Evolutionary conservation across 768 basidiomycete species (phyloP), one percentile per base, ranked within the genome.

Genomic region (Pisolithus marmoratus): DNA sequence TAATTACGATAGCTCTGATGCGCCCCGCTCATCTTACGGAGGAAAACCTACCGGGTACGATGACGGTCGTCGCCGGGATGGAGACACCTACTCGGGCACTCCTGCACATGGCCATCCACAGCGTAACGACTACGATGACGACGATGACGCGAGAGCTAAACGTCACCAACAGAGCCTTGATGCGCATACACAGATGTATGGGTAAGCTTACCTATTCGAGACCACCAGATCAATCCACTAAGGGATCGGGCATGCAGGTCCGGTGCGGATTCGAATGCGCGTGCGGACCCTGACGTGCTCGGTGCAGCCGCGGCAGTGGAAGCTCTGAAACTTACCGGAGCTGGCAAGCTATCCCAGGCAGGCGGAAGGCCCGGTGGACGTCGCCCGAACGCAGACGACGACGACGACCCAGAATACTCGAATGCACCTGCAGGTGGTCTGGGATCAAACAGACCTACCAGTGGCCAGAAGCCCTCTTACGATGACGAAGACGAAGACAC

Each of bases 111-210:
- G 24, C 23, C 49, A 27, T 8, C 38, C 49, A 20, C 49, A 26
- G 26, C 24, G 19, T 20, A 9, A 31, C n/a, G 24, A 50, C 22
- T 20, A 49, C 8, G 26, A 40, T 36, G 54, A 52, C 7, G 22
- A 47, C 37, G 52, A 54, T 11, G 44, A 23, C 31, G 37, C 34
- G 36, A 50, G 43, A 54, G 51, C 0, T 54, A 54, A 20, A 19
- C 52, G 20, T 63, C 60, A 65, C 46, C 50, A 46, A 15, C 14
- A 56, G 1, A 67, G 65, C 0, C 47, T 58, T 2, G 60, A 63
- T 19, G 65, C 66, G n/a, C 67, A 67, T 22, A 53, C 51, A 7
- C 67, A 65, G 34, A 67, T 68, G 31, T 69, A 67, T 27, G 66
- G 54, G 66, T 69, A 38, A 55, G 67, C 51, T 20, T 20, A 24